Base-by-base conservation (phyloP, 23 red algal species). In the Gracilariopsis chorda region DNA sequence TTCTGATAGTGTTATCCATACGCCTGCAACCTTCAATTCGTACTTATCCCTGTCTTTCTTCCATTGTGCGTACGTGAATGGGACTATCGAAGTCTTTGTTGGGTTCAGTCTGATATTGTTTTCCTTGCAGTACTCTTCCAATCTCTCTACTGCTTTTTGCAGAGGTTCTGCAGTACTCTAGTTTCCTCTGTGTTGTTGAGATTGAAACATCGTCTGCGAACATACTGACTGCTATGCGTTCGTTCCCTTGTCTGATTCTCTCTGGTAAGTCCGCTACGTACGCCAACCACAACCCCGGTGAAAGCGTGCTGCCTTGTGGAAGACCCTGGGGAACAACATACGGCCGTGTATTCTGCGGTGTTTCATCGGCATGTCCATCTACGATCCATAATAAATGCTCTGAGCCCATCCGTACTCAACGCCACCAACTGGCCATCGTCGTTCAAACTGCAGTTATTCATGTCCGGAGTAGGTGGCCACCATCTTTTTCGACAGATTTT, bases 351-450 rank as follows among this genome's bases (percentile, higher is more conserved):
- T n/a, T n/a, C n/a, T n/a, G n/a, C n/a, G n/a, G n/a, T n/a, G n/a
- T n/a, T n/a, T n/a, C n/a, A n/a, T n/a, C n/a, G n/a, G n/a, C n/a
- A n/a, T n/a, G n/a, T n/a, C n/a, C n/a, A n/a, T n/a, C n/a, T n/a
- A n/a, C n/a, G n/a, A n/a, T n/a, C n/a, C n/a, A n/a, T n/a, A n/a
- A n/a, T n/a, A n/a, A n/a, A n/a, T n/a, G n/a, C n/a, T n/a, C n/a
- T n/a, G n/a, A 96, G 84, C 30, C 94, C 94, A 61, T 96, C 94
- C 35, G 80, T 89, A 19, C 86, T 88, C 3, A 96, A 58, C 23
- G 92, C 49, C 23, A 92, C 80, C 41, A 86, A 51, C 20, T 80
- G 77, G 45, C 88, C 68, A 53, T 87, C 37, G 52, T 56, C 41
- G 20, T 30, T 43, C 48, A 80, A 55, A 32, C 53, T 52, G 41